Evolutionary conservation across 2,329 filamentous ascomycete species (phyloP).

Genomic region (Calonectria hongkongensis): DNA sequence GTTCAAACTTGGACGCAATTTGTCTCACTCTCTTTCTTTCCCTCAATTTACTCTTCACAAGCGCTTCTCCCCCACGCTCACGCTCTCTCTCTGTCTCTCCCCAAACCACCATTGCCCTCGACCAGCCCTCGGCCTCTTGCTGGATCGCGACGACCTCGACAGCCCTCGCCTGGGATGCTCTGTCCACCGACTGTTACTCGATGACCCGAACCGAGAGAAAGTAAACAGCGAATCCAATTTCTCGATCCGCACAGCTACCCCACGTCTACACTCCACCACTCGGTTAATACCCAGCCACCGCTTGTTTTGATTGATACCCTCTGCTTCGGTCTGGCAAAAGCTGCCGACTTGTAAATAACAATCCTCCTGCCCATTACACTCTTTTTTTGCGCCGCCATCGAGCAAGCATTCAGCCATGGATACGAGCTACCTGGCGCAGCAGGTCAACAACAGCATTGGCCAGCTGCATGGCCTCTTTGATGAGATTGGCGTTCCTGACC

Average conservation of each 20-base stretch:
- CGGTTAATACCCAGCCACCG: slow-evolving; percentile 30
- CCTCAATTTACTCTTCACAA: slow-evolving; percentile 31
- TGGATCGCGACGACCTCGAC: slow-evolving; percentile 41
- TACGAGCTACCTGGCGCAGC: slow-evolving; percentile 92
- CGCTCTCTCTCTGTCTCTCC: slow-evolving; percentile 44
- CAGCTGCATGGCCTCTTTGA: slow-evolving; percentile 97
- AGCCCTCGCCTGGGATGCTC: slow-evolving; percentile 52
- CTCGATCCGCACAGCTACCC: slow-evolving; percentile 48
- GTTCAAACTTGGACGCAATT: slow-evolving; percentile 36
- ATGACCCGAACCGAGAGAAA: slow-evolving; percentile 55
- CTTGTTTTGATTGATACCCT: slow-evolving; percentile 39
- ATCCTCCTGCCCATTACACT: slow-evolving; percentile 38
- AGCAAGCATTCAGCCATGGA: slow-evolving; percentile 77
- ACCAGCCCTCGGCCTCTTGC: slow-evolving; percentile 40
- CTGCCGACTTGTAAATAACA: slow-evolving; percentile 41
- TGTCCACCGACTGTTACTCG: slow-evolving; percentile 50
- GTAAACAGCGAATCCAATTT: slow-evolving; percentile 50
- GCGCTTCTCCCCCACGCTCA: slow-evolving; percentile 3
- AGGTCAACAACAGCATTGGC: slow-evolving; percentile 94
- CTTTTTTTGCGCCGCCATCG: slow-evolving; percentile 42
- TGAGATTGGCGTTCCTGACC: slow-evolving; percentile 94
- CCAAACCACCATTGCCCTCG: slow-evolving; percentile 17
- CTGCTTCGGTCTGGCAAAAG: slow-evolving; percentile 31
- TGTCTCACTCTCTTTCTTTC: slow-evolving; percentile 49
- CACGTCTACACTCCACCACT: slow-evolving; percentile 18